Percentiles rank a stretch among this genome's conserved stretches.
These are phyloP conservation scores for Boletellus ananas DNA, from an alignment of 768 basidiomycete species.

Conservation along the genomic window DNA sequence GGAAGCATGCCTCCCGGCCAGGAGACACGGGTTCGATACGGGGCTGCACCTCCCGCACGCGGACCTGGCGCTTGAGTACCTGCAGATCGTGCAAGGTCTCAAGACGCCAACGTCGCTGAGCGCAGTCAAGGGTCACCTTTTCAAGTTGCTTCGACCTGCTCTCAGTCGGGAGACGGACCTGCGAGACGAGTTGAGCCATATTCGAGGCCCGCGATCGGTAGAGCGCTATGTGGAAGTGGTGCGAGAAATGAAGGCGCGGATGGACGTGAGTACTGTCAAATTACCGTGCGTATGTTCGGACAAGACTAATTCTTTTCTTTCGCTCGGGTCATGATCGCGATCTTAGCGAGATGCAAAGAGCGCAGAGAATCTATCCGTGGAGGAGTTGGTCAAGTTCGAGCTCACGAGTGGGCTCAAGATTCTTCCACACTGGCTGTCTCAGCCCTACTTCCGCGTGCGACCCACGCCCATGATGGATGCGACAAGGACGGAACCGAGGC, in stretches of 20 bases:
- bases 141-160: conserved; percentile 85
- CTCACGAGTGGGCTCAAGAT: conserved; percentile 45
- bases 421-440: conserved; percentile 67
- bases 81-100: conserved; percentile 61
- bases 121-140: conserved; percentile 89
- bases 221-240: conserved; percentile 50
- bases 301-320: not conserved
- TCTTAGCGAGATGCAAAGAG: conserved; percentile 47
- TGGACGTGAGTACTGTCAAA: conserved; percentile 44
- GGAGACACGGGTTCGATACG: conserved; percentile 29
- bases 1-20: not conserved
- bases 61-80: conserved; percentile 79
- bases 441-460: conserved; percentile 54
- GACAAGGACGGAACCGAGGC: conserved; percentile 6
- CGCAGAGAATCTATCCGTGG: conserved; percentile 22
- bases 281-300: not conserved
- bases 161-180: conserved; percentile 64
- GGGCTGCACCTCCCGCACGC: conserved; percentile 54
- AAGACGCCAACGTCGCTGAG: conserved; percentile 68
- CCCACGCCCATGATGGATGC: not conserved
- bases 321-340: not conserved
- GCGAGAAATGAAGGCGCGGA: conserved; percentile 53
- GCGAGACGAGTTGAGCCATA: conserved; percentile 63
- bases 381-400: conserved; percentile 42
- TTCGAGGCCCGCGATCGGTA: conserved; percentile 28